Base-by-base conservation (phyloP, 768 basidiomycete genomes). In the Dendrothele bispora region DNA sequence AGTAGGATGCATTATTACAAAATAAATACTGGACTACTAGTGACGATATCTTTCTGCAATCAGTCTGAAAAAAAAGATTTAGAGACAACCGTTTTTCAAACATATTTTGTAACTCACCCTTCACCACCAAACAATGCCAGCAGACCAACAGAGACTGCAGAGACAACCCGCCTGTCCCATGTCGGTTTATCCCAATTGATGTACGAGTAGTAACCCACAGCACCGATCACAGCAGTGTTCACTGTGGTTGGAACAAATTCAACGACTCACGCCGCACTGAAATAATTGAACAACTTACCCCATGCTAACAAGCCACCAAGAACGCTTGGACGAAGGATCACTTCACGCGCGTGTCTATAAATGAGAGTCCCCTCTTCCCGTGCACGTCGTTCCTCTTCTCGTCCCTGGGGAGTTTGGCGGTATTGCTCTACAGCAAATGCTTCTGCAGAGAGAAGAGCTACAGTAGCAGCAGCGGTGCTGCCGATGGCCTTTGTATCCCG, bases 151-250 rank as follows among this genome's bases (percentile, higher is more conserved):
- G 79, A 69, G 18, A 86, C 66, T 3, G 78, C 74, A 5, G 79
- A 79, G 8, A 89, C 75, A 6, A 71, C 62, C 15, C 82, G 75
- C 44, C 77, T 68, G 61, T 90, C 84, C 88, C 88, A 89, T 3
- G 55, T 63, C 1, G 79, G 75, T 27, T 65, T 64, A 51, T 86
- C 69, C 86, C 88, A 89, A 61, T 88, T 74, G 38, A 64, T 59
- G 62, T 86, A 90, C 1, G 74, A 71, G 48, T 77, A 64, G 61
- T 85, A 91, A 2, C 84, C 84, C 12, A 88, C 64, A 15, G 74
- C 62, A 3, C 83, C 81, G 24, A 90, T 59, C 11, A 90, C 61
- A 4, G 75, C 82, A 1, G 83, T 66, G 55, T 91, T 91, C 41
- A 84, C 80, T 83, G 41, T n/a, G 22, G 44, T 26, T 37, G 7